A percentile compares a stretch with the other conserved stretches of the same genome.
These are phyloP conservation scores for Saksenaea oblongispora DNA, from an alignment of 371 early-diverging fungal species.

Conservation along the genomic window DNA sequence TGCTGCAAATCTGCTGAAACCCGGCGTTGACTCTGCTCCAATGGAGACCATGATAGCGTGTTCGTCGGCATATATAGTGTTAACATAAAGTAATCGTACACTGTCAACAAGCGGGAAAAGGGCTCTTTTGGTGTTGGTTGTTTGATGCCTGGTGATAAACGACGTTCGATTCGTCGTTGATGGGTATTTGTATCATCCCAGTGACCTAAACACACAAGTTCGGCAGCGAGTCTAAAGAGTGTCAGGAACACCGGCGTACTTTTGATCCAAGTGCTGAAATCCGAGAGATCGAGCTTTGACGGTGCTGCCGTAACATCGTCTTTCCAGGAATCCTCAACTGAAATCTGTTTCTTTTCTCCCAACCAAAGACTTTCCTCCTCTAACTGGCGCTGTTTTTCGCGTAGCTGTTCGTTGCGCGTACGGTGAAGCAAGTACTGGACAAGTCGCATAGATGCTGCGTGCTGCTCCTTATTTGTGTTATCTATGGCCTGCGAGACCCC, in stretches of 20 bases:
- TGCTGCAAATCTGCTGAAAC: conserved; percentile 20
- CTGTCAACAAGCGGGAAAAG: conserved; percentile 33
- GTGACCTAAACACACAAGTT: conserved; percentile 15
- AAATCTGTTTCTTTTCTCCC: conserved; percentile 5
- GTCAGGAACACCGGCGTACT: conserved; percentile 17
- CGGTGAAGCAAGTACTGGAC: conserved; percentile 20
- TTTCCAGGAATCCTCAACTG: conserved; percentile 18
- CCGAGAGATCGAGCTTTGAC: conserved; percentile 11
- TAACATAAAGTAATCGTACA: conserved; percentile 40
- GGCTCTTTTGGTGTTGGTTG: conserved; percentile 2
- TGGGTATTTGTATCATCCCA: conserved; percentile 4
- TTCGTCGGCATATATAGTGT: conserved; percentile 27
- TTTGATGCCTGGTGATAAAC: conserved; percentile 24
- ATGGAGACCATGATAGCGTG: conserved; percentile 31
- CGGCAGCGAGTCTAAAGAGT: conserved; percentile 21
- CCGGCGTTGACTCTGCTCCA: conserved; percentile 19
- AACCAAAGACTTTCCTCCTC: conserved; percentile 21
- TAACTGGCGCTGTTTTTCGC: conserved; percentile 8
- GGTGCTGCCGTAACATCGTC: conserved; percentile 10
- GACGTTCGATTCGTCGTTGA: conserved; percentile 22
- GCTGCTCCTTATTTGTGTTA: conserved; percentile 1
- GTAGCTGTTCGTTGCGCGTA: conserved; percentile 11
- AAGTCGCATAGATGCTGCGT: conserved; percentile 6
- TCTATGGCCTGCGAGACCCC: conserved; percentile 2
- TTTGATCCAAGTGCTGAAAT: conserved; percentile 31